These are phyloP conservation scores for Globisporangium echinulatum DNA, from an alignment of 352 stramenopile genomes.

Conservation along the genomic window DNA sequence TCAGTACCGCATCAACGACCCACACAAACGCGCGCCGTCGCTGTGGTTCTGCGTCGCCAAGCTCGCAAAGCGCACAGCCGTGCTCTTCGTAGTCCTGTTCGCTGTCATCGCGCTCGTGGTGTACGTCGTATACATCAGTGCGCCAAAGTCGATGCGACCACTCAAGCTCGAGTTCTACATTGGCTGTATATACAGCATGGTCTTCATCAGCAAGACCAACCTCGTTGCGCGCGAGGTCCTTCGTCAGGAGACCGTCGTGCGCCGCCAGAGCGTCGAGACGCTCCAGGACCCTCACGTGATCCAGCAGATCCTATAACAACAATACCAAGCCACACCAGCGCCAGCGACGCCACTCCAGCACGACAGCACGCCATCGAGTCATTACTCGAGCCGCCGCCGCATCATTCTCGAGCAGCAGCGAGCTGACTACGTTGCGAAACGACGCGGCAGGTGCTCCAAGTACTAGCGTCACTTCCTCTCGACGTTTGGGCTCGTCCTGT, in stretches of 20 bases:
- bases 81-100: slow-evolving; percentile 6
- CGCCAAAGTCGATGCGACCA: background rate
- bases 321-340: background rate
- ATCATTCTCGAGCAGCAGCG: background rate
- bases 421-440: background rate
- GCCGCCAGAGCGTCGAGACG: background rate
- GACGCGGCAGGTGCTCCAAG: background rate
- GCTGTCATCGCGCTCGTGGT: background rate
- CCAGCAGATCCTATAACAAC: background rate
- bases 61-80: background rate
- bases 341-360: background rate
- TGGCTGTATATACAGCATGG: background rate
- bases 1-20: slow-evolving; percentile 8
- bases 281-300: background rate
- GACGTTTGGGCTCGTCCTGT: background rate
- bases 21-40: background rate
- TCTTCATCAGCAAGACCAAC: background rate
- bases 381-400: background rate
- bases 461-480: background rate
- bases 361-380: background rate
- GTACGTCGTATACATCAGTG: background rate
- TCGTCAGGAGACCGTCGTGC: background rate
- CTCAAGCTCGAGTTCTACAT: slow-evolving; percentile 9
- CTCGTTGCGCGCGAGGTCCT: slow-evolving; percentile 1
- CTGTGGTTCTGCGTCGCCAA: slow-evolving; percentile 5